These are phyloP conservation scores for Nitzschia palea DNA, from an alignment of 108 stramenopile genomes.

Conservation along the genomic window DNA sequence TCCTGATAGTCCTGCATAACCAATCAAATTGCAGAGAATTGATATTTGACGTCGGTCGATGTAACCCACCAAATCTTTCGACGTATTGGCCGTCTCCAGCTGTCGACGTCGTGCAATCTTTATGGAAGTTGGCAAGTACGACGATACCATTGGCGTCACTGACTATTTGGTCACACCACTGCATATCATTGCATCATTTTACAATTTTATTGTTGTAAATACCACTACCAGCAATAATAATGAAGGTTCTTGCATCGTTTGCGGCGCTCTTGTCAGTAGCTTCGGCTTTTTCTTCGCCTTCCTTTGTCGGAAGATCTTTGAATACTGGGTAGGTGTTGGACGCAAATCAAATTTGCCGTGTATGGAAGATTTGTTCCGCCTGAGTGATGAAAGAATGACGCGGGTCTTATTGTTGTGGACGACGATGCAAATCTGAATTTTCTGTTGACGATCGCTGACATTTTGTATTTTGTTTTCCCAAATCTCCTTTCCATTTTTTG, in stretches of 20 bases:
- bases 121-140: no score
- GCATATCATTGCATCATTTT: no score
- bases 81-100: conserved; percentile 1
- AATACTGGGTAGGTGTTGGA: conserved; percentile 1
- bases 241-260: conserved; percentile 14
- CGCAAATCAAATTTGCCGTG: no score
- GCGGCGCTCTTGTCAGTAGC: conserved; percentile 2
- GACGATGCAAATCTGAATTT: no score
- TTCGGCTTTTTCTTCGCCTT: conserved; percentile 15
- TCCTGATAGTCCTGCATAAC: no score
- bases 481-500: neutral
- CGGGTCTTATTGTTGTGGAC: no score
- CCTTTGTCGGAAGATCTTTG: conserved; percentile 9
- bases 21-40: no score
- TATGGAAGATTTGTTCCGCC: no score
- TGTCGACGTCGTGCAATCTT: neutral
- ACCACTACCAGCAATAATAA: neutral
- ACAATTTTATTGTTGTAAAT: neutral
- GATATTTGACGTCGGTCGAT: neutral
- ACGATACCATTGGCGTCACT: no score
- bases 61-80: neutral
- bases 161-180: no score
- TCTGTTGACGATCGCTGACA: no score
- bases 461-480: neutral
- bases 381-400: no score